Evolutionary conservation across 73 alveolate species (phyloP).

Genomic region (Paraurostyla sp.): DNA sequence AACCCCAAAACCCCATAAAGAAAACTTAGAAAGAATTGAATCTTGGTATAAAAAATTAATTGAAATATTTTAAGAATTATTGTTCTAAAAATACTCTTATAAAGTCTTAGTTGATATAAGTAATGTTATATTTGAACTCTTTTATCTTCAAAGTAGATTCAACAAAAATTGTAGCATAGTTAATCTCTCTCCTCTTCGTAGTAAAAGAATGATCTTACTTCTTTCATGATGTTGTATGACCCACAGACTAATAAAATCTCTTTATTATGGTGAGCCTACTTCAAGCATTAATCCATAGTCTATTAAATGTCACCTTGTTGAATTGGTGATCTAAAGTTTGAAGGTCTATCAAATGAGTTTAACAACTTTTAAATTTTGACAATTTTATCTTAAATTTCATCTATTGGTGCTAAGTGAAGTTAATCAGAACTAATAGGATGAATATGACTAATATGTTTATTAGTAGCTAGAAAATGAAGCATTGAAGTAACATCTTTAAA

Average conservation of each 20-base stretch:
- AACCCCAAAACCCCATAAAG: too few species aligned
- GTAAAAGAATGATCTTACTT: constrained; percentile 59
- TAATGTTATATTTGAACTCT: too few species aligned
- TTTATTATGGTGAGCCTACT: constrained; percentile 26
- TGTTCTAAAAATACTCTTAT: too few species aligned
- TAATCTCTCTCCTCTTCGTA: constrained; percentile 56
- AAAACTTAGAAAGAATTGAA: too few species aligned
- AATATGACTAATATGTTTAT: background rate
- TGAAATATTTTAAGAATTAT: too few species aligned
- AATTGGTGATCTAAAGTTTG: constrained; percentile 28
- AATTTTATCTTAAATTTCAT: background rate
- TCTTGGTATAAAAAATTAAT: too few species aligned
- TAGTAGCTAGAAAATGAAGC: constrained; percentile 50
- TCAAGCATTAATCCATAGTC: constrained; percentile 40
- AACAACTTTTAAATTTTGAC: background rate
- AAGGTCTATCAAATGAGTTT: constrained; percentile 11
- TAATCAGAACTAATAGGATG: constrained; percentile 1
- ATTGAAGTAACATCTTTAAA: constrained; percentile 64
- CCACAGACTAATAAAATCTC: constrained; percentile 71
- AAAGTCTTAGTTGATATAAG: too few species aligned
- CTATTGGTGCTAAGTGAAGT: background rate
- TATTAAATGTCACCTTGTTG: constrained; percentile 58
- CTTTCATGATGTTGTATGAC: constrained; percentile 72
- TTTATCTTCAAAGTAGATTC: too few species aligned
- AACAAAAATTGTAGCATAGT: too few species aligned